These are phyloP conservation scores for Santalum album DNA, from an alignment of 164 flowering plant genomes.

Conservation along the genomic window DNA sequence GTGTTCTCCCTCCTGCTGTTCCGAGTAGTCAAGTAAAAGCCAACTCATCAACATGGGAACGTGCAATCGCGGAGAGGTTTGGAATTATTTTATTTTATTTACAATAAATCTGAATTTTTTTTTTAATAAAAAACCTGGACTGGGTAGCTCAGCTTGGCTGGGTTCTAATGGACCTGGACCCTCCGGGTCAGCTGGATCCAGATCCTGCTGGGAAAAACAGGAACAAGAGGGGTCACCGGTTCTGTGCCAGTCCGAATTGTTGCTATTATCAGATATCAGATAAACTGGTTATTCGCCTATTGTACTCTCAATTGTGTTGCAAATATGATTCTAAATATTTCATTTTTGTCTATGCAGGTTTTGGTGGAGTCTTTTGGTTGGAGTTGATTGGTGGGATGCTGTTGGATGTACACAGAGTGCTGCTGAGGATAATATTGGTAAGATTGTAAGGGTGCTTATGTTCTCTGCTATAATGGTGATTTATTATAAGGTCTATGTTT, in stretches of 20 bases:
- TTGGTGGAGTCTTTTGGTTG: conserved; percentile 99
- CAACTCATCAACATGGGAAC: conserved; percentile 83
- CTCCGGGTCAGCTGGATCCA: too few species aligned
- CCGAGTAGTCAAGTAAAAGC: conserved; percentile 59
- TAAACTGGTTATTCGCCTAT: too few species aligned
- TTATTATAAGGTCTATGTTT: neutral
- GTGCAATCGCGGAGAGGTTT: conserved; percentile 99
- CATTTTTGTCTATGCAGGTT: conserved; percentile 43
- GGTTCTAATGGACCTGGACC: too few species aligned
- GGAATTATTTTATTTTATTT: neutral
- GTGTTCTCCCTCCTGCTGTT: conserved; percentile 91
- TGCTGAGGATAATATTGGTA: conserved; percentile 98
- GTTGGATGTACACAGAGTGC: conserved; percentile 99
- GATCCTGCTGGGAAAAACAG: too few species aligned
- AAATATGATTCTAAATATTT: neutral
- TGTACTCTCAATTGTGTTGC: too few species aligned
- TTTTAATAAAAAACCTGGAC: too few species aligned
- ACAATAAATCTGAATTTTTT: too few species aligned
- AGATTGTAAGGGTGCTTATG: neutral
- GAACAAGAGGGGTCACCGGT: too few species aligned
- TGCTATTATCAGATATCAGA: too few species aligned
- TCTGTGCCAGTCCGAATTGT: too few species aligned
- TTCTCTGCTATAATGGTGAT: neutral
- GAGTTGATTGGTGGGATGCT: conserved; percentile 99
- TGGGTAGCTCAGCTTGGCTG: too few species aligned